phyloP scores from a whole-genome alignment of 495 filamentous ascomycete genomes.

The Lentithecium fluviatile region DNA sequence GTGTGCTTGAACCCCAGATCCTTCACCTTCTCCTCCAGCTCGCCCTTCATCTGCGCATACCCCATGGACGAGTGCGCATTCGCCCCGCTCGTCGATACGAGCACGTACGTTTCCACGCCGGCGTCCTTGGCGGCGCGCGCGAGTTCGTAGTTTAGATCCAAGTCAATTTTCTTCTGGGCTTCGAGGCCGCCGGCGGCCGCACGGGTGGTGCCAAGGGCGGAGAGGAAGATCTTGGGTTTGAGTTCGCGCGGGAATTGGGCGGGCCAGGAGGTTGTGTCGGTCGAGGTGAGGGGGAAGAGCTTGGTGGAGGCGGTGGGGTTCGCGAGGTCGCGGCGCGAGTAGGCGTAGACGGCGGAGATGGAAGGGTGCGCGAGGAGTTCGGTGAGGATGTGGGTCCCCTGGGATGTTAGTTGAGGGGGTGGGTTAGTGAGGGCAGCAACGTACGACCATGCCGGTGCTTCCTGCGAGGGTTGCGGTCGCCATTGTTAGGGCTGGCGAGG shows the following conservation, averaged over 20 bases:
- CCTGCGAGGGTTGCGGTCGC: constrained; percentile 39
- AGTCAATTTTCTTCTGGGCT: constrained; percentile 54
- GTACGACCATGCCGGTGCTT: constrained; percentile 44
- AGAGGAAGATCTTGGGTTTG: constrained; percentile 45
- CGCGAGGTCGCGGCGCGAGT: constrained; percentile 38
- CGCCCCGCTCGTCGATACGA: constrained; percentile 43
- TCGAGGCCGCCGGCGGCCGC: constrained; percentile 49
- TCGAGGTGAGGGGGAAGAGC: constrained; percentile 33
- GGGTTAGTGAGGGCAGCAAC: neutral
- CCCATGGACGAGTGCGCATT: constrained; percentile 22
- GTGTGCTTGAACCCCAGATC: constrained; percentile 68
- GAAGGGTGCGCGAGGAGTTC: constrained; percentile 39
- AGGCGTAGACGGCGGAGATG: constrained; percentile 40
- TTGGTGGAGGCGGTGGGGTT: constrained; percentile 37
- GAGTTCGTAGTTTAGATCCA: constrained; percentile 50
- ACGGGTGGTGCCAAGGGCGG: constrained; percentile 50
- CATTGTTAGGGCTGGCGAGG: constrained; percentile 26
- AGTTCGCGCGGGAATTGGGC: constrained; percentile 42
- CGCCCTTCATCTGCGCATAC: constrained; percentile 71
- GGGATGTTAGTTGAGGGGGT: neutral
- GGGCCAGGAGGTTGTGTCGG: constrained; percentile 41
- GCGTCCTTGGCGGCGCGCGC: constrained; percentile 51
- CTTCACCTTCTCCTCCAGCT: constrained; percentile 75
- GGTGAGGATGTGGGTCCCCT: constrained; percentile 44
- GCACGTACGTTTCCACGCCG: constrained; percentile 53